These are phyloP conservation scores for Calvatia gigantea DNA, from an alignment of 768 basidiomycete genomes.

Conservation along the genomic window DNA sequence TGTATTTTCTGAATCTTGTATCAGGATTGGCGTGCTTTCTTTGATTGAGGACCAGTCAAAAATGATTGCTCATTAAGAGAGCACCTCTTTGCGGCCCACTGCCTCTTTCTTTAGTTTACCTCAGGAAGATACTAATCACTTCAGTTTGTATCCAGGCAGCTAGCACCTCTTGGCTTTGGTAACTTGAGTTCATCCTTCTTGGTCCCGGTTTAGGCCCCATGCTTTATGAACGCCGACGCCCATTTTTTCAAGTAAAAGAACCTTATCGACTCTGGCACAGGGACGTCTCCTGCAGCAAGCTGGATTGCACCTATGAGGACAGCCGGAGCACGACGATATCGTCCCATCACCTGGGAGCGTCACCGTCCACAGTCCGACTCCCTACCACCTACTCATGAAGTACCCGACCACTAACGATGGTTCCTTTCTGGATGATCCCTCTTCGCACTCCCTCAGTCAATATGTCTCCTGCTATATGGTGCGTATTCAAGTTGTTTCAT, in stretches of 20 bases:
- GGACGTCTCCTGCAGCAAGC: background rate
- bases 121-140: too few relatives aligned
- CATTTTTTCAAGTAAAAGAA: background rate
- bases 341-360: background rate
- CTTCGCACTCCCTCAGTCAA: background rate
- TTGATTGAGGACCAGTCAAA: too few relatives aligned
- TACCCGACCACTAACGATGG: background rate
- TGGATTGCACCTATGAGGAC: background rate
- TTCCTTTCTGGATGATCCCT: background rate
- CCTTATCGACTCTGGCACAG: background rate
- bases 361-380: too few relatives aligned
- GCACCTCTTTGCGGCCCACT: too few relatives aligned
- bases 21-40: too few relatives aligned
- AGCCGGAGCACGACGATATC: background rate
- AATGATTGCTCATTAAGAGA: too few relatives aligned
- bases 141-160: too few relatives aligned
- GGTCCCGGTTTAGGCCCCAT: background rate
- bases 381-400: too few relatives aligned
- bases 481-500: background rate
- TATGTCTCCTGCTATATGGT: background rate
- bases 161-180: too few relatives aligned
- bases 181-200: too few relatives aligned
- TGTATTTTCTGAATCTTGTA: too few relatives aligned
- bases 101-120: too few relatives aligned
- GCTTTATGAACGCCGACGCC: background rate